Evolutionary conservation across 805 yeast species (phyloP).

Genomic region (Candida ovalis): DNA sequence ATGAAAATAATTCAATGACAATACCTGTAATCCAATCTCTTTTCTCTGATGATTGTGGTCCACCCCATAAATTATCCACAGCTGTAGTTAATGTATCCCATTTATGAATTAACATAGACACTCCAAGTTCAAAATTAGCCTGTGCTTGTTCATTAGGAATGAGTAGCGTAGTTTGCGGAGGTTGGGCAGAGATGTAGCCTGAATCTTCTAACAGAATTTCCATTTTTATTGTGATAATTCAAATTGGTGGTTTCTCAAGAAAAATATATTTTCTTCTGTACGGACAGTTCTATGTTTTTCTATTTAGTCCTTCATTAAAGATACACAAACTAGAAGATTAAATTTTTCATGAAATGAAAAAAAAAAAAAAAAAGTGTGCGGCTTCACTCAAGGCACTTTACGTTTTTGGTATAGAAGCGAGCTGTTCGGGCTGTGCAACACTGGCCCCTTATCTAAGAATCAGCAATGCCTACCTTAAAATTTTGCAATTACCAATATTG

Average conservation of each 20-base stretch:
- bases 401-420: too few relatives aligned
- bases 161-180: conserved; percentile 19
- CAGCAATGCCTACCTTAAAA: too few relatives aligned
- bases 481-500: too few relatives aligned
- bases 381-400: too few relatives aligned
- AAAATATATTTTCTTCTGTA: too few relatives aligned
- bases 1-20: conserved; percentile 70
- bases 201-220: conserved; percentile 31
- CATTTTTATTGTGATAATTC: conserved; percentile 1
- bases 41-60: conserved; percentile 83
- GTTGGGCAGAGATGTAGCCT: conserved; percentile 30
- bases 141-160: conserved; percentile 59
- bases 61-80: conserved; percentile 94
- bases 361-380: too few relatives aligned
- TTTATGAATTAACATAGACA: conserved; percentile 80
- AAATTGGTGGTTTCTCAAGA: not conserved
- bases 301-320: too few relatives aligned
- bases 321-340: too few relatives aligned
- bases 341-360: too few relatives aligned
- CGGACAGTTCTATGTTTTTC: too few relatives aligned
- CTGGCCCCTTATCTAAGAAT: too few relatives aligned
- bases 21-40: conserved; percentile 92
- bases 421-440: too few relatives aligned
- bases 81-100: conserved; percentile 92
- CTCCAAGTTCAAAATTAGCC: conserved; percentile 88